Base-by-base conservation (phyloP, 768 basidiomycete genomes). In the Grammothele lineata region DNA sequence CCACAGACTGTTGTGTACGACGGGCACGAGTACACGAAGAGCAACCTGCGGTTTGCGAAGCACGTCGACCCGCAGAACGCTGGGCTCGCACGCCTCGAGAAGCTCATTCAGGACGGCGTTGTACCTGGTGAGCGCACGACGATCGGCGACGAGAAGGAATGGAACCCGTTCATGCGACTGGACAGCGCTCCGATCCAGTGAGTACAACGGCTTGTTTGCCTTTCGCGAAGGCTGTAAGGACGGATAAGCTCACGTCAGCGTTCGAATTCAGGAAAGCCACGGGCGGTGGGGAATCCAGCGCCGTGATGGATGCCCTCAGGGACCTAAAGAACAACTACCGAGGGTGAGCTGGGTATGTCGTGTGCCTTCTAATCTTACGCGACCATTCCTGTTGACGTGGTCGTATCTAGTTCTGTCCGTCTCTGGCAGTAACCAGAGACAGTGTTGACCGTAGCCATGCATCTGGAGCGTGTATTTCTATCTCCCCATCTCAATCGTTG, bases 161-260 rank as follows among this genome's bases (percentile, higher is more conserved):
- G 90, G 89, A 98, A 98, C 66, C 83, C 92, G 7, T 97, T 97
- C 66, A 92, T 96, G 91, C 78, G 92, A 15, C 67, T 92, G 10
- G 67, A 74, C 4, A 79, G 70, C 51, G 70, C 73, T 4, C 72
- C 79, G 5, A 78, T 93, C 26, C 71, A 71, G 90, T 91, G 55
- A 50, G 81, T 71, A 6, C 8, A n/a, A n/a, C 9, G 21, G 7
- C 19, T 43, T 33, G 3, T 10, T 32, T 11, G 4, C 4, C 26
- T 35, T 21, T 8, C 21, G n/a, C 17, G 32, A 18, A 1, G 3
- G 1, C 5, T n/a, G 32, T 17, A 17, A 9, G 6, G n/a, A n/a
- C n/a, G n/a, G n/a, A n/a, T n/a, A n/a, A n/a, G n/a, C n/a, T n/a
- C n/a, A n/a, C n/a, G n/a, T n/a, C n/a, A n/a, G n/a, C n/a, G n/a